Evolutionary conservation across 768 basidiomycete species (phyloP).

Genomic region (Mycena filopes): DNA sequence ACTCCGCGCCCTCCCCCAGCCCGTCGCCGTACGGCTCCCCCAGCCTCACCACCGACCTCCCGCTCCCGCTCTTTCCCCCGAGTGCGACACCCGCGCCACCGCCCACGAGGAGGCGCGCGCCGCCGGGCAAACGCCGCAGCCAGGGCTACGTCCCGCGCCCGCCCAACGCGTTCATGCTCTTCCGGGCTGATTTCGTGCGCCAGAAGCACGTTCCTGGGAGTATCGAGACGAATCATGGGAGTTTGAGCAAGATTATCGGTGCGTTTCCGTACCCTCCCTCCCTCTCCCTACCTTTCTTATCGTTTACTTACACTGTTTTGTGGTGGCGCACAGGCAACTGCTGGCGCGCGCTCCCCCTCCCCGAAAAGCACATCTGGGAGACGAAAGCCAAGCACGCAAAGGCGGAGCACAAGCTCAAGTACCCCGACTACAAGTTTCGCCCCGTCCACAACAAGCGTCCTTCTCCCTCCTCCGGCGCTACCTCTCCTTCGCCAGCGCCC

Average conservation of each 20-base stretch:
- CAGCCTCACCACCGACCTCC: slow-evolving; percentile 46
- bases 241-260: slow-evolving; percentile 79
- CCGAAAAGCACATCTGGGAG: slow-evolving; percentile 81
- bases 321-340: slow-evolving; percentile 83
- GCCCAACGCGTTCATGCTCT: slow-evolving; percentile 89
- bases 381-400: slow-evolving; percentile 77
- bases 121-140: slow-evolving; percentile 69
- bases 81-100: slow-evolving; percentile 53
- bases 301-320: too few relatives aligned
- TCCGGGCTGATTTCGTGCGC: slow-evolving; percentile 84
- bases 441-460: slow-evolving; percentile 65
- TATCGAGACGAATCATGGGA: slow-evolving; percentile 82
- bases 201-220: slow-evolving; percentile 82
- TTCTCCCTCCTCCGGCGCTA: slow-evolving; percentile 44
- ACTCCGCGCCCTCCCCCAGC: slow-evolving; percentile 44
- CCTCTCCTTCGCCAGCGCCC: slow-evolving; percentile 36
- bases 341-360: slow-evolving; percentile 76
- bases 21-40: slow-evolving; percentile 34
- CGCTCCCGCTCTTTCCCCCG: slow-evolving; percentile 63
- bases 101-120: slow-evolving; percentile 57
- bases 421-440: slow-evolving; percentile 73
- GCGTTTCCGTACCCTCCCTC: slow-evolving; percentile 37
- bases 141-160: slow-evolving; percentile 81
- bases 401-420: slow-evolving; percentile 73
- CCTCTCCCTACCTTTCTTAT: too few relatives aligned